Evolutionary conservation across 2,329 filamentous ascomycete genomes (phyloP).

Genomic region (Periconia sp.): DNA sequence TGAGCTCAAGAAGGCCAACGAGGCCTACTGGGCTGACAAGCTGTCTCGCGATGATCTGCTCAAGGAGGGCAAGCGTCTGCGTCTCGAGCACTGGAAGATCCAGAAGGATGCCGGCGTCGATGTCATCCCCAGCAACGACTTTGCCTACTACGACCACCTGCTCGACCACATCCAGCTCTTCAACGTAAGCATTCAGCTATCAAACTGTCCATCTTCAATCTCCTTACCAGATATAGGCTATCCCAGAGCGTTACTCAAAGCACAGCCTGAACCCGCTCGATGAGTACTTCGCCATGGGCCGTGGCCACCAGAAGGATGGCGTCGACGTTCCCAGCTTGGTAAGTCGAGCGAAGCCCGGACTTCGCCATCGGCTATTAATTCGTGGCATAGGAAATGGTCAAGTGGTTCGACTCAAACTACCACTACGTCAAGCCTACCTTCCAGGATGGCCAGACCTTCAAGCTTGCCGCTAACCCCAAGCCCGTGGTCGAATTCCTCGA

Average conservation of each 20-base stretch:
- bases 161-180: slow-evolving; percentile 98
- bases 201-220: background rate
- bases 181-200: slow-evolving; percentile 63
- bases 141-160: slow-evolving; percentile 97
- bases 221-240: slow-evolving; percentile 63
- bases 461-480: slow-evolving; percentile 86
- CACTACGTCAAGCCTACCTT: slow-evolving; percentile 99
- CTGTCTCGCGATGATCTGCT: slow-evolving; percentile 89
- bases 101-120: slow-evolving; percentile 98
- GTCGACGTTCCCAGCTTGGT: slow-evolving; percentile 88
- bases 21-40: slow-evolving; percentile 97
- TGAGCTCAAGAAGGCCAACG: slow-evolving; percentile 99
- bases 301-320: slow-evolving; percentile 94
- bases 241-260: slow-evolving; percentile 92
- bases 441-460: slow-evolving; percentile 96
- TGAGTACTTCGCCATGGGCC: slow-evolving; percentile 99
- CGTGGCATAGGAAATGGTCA: slow-evolving; percentile 84
- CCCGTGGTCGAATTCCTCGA: slow-evolving; percentile 92
- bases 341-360: slow-evolving; percentile 30
- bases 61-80: slow-evolving; percentile 93
- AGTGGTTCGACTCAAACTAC: slow-evolving; percentile 99
- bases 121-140: slow-evolving; percentile 99
- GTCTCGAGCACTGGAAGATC: slow-evolving; percentile 98
- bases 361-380: slow-evolving; percentile 20
- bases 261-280: slow-evolving; percentile 87